A percentile compares a stretch with the other conserved stretches of the same genome.
phyloP scores from a whole-genome alignment of 495 filamentous ascomycete genomes.

The Pyrenula aspistea region DNA sequence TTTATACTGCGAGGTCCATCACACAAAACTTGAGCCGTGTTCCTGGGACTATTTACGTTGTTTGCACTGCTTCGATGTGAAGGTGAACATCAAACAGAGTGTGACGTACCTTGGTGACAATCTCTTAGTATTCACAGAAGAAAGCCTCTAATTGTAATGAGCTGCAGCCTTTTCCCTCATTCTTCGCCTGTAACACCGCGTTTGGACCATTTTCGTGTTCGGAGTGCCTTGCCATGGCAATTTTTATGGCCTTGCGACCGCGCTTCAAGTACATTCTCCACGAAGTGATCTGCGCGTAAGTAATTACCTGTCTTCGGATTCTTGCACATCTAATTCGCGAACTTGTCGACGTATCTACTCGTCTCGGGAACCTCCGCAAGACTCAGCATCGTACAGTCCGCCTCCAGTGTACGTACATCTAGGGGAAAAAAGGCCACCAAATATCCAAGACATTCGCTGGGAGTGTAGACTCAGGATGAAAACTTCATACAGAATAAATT shows the following conservation, averaged over 20 bases:
- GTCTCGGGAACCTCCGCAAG: conserved; percentile 33
- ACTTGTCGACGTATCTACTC: conserved; percentile 32
- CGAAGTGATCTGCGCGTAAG: conserved; percentile 36
- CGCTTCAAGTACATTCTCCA: conserved; percentile 33
- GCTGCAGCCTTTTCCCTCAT: no score
- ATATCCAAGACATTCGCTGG: conserved; percentile 56
- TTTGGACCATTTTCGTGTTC: no score
- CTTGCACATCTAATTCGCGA: conserved; percentile 40
- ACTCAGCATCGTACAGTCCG: conserved; percentile 51
- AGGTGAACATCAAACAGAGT: neutral
- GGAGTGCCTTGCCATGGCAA: neutral
- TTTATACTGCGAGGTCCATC: no score
- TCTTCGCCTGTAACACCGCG: no score
- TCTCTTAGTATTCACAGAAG: conserved; percentile 49
- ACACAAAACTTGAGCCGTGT: no score
- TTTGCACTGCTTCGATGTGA: neutral
- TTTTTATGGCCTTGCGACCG: conserved; percentile 15
- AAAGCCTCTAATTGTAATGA: no score
- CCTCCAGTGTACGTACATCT: conserved; percentile 57
- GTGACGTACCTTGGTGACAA: conserved; percentile 35
- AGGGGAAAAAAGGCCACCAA: conserved; percentile 62
- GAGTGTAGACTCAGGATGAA: conserved; percentile 46
- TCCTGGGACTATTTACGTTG: no score
- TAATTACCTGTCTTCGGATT: conserved; percentile 38
- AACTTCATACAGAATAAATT: no score